Evolutionary conservation across 2,329 filamentous ascomycete species (phyloP).

Genomic region (Aspergillus chevalieri): DNA sequence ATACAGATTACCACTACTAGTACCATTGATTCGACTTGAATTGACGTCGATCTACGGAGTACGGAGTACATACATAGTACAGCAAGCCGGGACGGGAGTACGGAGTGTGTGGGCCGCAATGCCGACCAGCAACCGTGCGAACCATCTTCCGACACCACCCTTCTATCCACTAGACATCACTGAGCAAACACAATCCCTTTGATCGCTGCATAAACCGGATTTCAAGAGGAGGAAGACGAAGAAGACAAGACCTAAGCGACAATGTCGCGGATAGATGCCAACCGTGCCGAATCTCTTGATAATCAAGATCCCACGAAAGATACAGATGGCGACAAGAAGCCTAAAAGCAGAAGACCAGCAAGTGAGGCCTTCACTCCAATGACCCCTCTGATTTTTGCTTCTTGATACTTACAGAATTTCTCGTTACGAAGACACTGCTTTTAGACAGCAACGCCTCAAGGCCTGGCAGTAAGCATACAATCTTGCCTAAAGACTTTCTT

Average conservation of each 20-base stretch:
- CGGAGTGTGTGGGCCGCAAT: too few relatives aligned
- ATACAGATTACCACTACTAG: too few relatives aligned
- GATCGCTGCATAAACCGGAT: too few relatives aligned
- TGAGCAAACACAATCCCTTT: too few relatives aligned
- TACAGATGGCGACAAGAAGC: conserved; percentile 59
- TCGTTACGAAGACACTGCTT: conserved; percentile 70
- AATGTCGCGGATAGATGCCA: conserved; percentile 41
- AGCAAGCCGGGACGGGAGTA: too few relatives aligned
- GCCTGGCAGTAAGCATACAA: conserved; percentile 78
- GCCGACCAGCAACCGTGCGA: too few relatives aligned
- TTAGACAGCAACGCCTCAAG: conserved; percentile 92
- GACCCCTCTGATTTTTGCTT: conserved; percentile 2
- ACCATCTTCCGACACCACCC: too few relatives aligned
- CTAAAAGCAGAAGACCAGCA: conserved; percentile 85
- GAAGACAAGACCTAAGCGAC: conserved; percentile 5
- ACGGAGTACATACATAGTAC: too few relatives aligned
- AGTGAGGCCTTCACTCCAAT: conserved; percentile 50
- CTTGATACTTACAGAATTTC: neutral
- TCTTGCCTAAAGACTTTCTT: neutral
- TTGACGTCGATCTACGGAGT: too few relatives aligned
- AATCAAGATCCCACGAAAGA: conserved; percentile 37
- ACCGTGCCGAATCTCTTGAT: conserved; percentile 38
- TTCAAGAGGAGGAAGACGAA: too few relatives aligned
- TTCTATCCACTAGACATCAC: too few relatives aligned
- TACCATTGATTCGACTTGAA: too few relatives aligned